These are phyloP conservation scores for Candida mattraensis DNA, from an alignment of 805 yeast genomes.

Conservation along the genomic window DNA sequence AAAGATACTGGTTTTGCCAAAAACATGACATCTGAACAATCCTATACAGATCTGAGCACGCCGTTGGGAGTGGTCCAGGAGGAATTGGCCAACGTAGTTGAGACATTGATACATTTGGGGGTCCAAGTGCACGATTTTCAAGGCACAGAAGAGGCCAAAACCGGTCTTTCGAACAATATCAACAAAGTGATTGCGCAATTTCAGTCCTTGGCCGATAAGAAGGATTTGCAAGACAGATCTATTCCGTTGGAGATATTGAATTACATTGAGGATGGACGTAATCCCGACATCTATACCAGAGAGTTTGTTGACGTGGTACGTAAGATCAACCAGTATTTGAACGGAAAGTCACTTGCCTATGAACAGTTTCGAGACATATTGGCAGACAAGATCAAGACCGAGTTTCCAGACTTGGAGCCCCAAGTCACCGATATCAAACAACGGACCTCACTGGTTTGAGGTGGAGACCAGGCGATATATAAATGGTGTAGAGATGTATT, in stretches of 20 bases:
- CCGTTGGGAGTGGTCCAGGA: conserved; percentile 33
- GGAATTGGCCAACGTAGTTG: conserved; percentile 56
- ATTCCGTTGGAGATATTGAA: conserved; percentile 84
- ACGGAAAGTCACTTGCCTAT: conserved; percentile 76
- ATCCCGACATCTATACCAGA: conserved; percentile 95
- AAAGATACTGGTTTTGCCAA: no score
- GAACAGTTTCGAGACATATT: conserved; percentile 57
- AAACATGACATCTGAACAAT: conserved; percentile 33
- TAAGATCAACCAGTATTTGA: conserved; percentile 80
- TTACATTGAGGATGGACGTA: conserved; percentile 94
- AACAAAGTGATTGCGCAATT: conserved; percentile 39
- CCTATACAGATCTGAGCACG: conserved; percentile 20
- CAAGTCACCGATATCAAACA: conserved; percentile 55
- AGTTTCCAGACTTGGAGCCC: conserved; percentile 72
- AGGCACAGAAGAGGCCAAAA: conserved; percentile 78
- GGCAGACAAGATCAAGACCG: conserved; percentile 67
- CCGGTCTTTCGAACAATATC: conserved; percentile 50
- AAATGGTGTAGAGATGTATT: conserved; percentile 9
- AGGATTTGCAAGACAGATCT: conserved; percentile 41
- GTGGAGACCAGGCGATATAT: background rate
- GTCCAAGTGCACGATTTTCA: conserved; percentile 92
- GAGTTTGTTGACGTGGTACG: conserved; percentile 95
- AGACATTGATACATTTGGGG: conserved; percentile 85
- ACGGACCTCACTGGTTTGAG: conserved; percentile 8
- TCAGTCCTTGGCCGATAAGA: conserved; percentile 32